Percentiles rank a stretch among this genome's conserved stretches.
Evolutionary conservation across 2,329 filamentous ascomycete species (phyloP).

Genomic region (Neodidymelliopsis sp.): DNA sequence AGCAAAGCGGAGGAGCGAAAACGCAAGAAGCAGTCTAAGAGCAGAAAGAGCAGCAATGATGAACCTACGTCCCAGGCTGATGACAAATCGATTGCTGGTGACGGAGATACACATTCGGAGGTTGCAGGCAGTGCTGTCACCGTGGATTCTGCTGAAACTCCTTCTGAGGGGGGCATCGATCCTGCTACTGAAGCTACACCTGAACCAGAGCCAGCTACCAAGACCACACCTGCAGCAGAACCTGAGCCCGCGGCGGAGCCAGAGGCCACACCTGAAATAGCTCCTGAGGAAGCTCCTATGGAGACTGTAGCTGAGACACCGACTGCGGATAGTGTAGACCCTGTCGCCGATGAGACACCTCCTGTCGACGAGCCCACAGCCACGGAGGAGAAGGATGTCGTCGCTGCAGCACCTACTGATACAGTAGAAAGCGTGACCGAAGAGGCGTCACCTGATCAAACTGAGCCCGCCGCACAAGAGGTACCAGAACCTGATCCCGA

Average conservation of each 20-base stretch:
- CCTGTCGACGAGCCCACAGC: conserved; percentile 4
- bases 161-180: conserved; percentile 7
- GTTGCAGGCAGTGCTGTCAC: conserved; percentile 3
- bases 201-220: not conserved
- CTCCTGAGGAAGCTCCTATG: not conserved
- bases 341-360: not conserved
- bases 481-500: not conserved
- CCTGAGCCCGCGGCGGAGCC: conserved; percentile 1
- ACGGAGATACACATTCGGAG: conserved; percentile 25
- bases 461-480: not conserved
- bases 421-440: not conserved
- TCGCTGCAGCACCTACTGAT: not conserved
- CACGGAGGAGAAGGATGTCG: not conserved
- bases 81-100: conserved; percentile 18
- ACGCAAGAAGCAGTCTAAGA: conserved; percentile 35
- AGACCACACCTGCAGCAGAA: conserved; percentile 1
- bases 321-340: not conserved
- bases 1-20: conserved; percentile 38
- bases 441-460: not conserved
- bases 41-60: conserved; percentile 24
- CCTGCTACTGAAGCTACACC: not conserved
- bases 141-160: not conserved
- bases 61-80: conserved; percentile 9
- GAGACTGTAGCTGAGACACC: not conserved
- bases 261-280: not conserved